phyloP scores from a whole-genome alignment of 2,329 filamentous ascomycete species.

The Aspergillus aculeatinus region DNA sequence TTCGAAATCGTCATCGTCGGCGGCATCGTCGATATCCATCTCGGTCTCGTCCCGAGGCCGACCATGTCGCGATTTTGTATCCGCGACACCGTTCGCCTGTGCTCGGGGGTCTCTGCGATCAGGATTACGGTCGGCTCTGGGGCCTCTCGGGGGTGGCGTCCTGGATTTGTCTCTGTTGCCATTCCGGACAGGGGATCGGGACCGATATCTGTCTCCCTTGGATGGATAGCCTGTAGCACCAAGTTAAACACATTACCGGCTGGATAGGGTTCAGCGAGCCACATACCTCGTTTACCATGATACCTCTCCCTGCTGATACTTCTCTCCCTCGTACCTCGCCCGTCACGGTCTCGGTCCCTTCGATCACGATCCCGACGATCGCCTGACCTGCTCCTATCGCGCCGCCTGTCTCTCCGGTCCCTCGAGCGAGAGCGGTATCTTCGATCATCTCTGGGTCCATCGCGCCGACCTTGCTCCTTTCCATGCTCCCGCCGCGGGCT shows the following conservation, averaged over 20 bases:
- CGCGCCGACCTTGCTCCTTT: conserved; percentile 40
- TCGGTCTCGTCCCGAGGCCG: conserved; percentile 37
- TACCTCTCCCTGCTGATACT: conserved; percentile 41
- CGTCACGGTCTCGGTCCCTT: conserved; percentile 37
- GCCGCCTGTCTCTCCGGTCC: conserved; percentile 41
- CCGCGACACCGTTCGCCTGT: conserved; percentile 26
- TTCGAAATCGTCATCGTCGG: conserved; percentile 64
- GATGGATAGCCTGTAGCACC: conserved; percentile 26
- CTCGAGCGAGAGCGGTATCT: conserved; percentile 42
- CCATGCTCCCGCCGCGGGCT: conserved; percentile 36
- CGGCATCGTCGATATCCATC: conserved; percentile 48
- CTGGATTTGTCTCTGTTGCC: conserved; percentile 36
- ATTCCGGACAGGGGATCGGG: conserved; percentile 39
- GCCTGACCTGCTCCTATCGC: conserved; percentile 46
- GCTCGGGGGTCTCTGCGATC: conserved; percentile 30
- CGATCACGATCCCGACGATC: conserved; percentile 39
- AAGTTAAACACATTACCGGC: conserved; percentile 2
- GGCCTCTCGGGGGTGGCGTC: conserved; percentile 38
- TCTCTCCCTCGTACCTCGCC: conserved; percentile 39
- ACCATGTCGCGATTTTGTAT: conserved; percentile 16
- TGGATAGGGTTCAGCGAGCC: background rate
- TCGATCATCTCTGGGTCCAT: conserved; percentile 40
- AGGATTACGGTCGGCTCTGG: conserved; percentile 33
- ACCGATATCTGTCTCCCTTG: conserved; percentile 37
- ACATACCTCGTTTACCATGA: conserved; percentile 41